Evolutionary conservation across 2,329 filamentous ascomycete species (phyloP).

Genomic region (Verticillium alfalfae): DNA sequence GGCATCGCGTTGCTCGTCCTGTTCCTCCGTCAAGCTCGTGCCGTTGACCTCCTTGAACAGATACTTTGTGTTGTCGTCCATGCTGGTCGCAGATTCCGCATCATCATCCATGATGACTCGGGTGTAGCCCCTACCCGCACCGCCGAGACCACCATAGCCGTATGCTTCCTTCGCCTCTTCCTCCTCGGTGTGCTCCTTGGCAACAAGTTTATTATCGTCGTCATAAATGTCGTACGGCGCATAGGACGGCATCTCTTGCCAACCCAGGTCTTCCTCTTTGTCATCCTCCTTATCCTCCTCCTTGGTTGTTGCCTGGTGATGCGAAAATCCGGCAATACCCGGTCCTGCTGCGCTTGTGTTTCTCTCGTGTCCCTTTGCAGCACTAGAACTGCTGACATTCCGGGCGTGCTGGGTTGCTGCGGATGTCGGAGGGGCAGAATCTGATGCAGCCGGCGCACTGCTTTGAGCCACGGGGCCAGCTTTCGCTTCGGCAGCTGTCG

Average conservation of each 20-base stretch:
- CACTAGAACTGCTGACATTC: neutral
- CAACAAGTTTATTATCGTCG: conserved; percentile 83
- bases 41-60: conserved; percentile 72
- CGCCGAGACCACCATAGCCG: conserved; percentile 73
- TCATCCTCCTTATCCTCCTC: conserved; percentile 46
- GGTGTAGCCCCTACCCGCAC: conserved; percentile 92
- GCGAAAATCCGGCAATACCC: conserved; percentile 68
- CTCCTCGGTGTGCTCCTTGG: conserved; percentile 67
- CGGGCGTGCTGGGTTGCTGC: neutral
- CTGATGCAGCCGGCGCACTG: neutral
- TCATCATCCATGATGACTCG: conserved; percentile 94
- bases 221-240: conserved; percentile 94
- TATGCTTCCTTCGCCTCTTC: conserved; percentile 63
- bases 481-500: neutral
- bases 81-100: conserved; percentile 84
- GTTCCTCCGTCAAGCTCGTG: conserved; percentile 57
- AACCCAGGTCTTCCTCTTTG: conserved; percentile 56
- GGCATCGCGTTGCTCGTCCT: conserved; percentile 81
- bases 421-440: neutral
- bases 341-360: conserved; percentile 32
- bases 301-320: conserved; percentile 67
- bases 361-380: conserved; percentile 11
- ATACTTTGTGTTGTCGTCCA: conserved; percentile 97
- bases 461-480: neutral
- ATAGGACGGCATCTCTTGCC: conserved; percentile 93